Evolutionary conservation across 352 stramenopile species (phyloP), one percentile per base, ranked within the genome.

Genomic region (Pythium guiyangense): DNA sequence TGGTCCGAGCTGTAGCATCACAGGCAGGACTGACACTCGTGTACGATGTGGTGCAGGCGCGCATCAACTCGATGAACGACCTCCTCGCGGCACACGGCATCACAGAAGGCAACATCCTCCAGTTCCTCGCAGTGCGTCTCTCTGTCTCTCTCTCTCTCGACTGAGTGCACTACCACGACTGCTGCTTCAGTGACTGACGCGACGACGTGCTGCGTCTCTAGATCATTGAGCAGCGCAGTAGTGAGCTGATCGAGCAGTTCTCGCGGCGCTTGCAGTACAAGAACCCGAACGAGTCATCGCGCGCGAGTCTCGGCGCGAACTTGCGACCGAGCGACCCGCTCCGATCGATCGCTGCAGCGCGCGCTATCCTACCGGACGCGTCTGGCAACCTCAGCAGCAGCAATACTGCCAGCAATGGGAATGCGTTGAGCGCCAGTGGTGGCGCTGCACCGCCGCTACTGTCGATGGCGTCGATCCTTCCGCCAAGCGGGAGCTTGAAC

Each of bases 1-100:
- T 22, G 22, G 22, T 22, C 22, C 22, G 22, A 22, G 22, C 22
- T 22, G 22, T 22, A 22, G 22, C 22, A 22, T 22, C 22, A 22
- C 29, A 10, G 4, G 29, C 29, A 34, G 29, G 4, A 34, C 26
- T 45, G 25, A 15, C 15, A 3, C 43, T 29, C 3, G 27, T 29
- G 42, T 14, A 44, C 42, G 18, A 0, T 47, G 27, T 12, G n/a
- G 37, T 9, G 15, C 22, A 89, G 77, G 77, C 77, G n/a, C 75
- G 80, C 3, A 90, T 90, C 64, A 92, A 90, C 57, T 92, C 82
- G 10, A 89, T 92, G 77, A 92, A 90, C 67, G 79, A 92, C 59
- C 64, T 92, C 6, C 61, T 92, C 22, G 79, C 80, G 11, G 80
- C 80, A 0, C 79, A 92, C 47, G 82, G 79, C 1, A 84, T 92